phyloP scores from a whole-genome alignment of 176 grass and related monocot species.

The Saccharum spontaneum region DNA sequence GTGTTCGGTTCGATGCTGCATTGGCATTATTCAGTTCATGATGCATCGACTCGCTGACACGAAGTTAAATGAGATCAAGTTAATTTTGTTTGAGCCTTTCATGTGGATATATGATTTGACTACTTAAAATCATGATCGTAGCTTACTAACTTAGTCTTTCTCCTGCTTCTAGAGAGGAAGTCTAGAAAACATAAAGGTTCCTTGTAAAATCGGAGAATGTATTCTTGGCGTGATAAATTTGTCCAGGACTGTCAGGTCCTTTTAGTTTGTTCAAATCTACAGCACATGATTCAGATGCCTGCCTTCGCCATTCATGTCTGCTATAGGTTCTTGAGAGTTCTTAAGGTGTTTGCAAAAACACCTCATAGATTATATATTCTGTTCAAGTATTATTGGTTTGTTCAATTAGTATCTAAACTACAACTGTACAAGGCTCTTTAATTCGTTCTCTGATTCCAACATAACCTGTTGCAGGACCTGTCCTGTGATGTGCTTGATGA shows the following conservation, averaged over 20 bases:
- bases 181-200: not conserved
- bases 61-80: not conserved
- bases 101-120: not conserved
- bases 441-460: not conserved
- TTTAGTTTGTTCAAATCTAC: not conserved
- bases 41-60: not conserved
- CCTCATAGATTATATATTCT: not conserved
- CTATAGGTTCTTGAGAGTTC: not conserved
- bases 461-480: conserved; percentile 45
- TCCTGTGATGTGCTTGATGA: conserved; percentile 50
- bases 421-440: not conserved
- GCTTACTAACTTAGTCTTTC: not conserved
- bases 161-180: not conserved
- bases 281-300: not conserved
- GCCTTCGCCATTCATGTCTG: not conserved
- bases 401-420: not conserved
- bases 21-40: not conserved
- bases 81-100: not conserved
- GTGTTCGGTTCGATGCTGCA: not conserved
- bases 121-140: not conserved
- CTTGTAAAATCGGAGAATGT: not conserved
- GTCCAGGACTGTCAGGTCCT: not conserved
- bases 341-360: not conserved
- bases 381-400: not conserved
- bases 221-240: not conserved